Conservation (phyloP, 495 filamentous ascomycete genomes). For the Aspergillus ostianus region DNA sequence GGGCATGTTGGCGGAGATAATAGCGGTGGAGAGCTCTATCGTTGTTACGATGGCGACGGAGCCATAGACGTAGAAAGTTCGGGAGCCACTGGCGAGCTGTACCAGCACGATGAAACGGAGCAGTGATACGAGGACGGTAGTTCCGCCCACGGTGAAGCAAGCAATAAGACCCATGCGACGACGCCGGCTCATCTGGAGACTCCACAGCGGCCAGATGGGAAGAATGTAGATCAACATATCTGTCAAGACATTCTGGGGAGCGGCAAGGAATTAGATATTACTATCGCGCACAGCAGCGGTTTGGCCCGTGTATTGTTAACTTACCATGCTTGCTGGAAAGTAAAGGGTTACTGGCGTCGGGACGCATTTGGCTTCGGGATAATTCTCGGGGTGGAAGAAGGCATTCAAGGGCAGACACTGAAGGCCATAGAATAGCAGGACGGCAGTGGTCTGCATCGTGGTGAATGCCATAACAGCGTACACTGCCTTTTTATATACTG, state of each 20-base stretch:
- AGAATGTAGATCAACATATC: constrained; percentile 7
- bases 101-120: constrained; percentile 10
- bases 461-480: neutral
- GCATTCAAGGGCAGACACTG: constrained; percentile 9
- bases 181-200: neutral
- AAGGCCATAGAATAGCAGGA: constrained; percentile 9
- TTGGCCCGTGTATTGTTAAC: neutral
- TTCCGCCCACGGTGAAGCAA: constrained; percentile 9
- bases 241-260: constrained; percentile 8
- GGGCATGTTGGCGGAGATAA: constrained; percentile 10
- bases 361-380: constrained; percentile 7
- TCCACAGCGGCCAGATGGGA: constrained; percentile 5
- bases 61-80: constrained; percentile 6
- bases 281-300: neutral
- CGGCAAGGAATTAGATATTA: neutral
- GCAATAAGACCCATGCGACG: constrained; percentile 8
- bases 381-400: constrained; percentile 5
- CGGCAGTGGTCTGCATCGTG: neutral
- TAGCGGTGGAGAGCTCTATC: constrained; percentile 8
- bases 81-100: constrained; percentile 6
- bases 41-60: constrained; percentile 6
- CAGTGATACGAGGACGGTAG: constrained; percentile 4
- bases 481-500: constrained; percentile 2
- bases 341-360: constrained; percentile 3
- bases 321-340: constrained; percentile 9